Base-by-base conservation (phyloP, 2,329 filamentous ascomycete genomes). In the Pseudophaeomoniella oleicola region DNA sequence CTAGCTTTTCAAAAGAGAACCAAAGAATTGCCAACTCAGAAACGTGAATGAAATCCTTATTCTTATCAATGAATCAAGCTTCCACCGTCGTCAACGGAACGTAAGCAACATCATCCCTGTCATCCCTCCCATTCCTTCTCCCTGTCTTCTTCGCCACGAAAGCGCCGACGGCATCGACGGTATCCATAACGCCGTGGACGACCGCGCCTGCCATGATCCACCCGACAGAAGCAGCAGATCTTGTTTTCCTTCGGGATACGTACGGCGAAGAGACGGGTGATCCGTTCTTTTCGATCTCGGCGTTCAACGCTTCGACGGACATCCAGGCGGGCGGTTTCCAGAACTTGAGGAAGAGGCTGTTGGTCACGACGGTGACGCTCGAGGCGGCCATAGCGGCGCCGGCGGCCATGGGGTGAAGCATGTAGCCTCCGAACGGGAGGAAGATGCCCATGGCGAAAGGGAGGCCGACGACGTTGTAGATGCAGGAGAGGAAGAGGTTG, bases 391-490 rank as follows among this genome's bases (percentile, higher is more conserved):
- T 96, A 35, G 90, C 90, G 3, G 83, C 85, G 14, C 86, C 87
- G 1, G 90, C 90, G 35, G 87, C 86, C 78, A 96, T 88, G 16
- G 90, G 87, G 47, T 93, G 90, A 45, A 96, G 66, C 52, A 64
- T 62, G 50, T 86, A 78, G 42, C 82, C 73, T 19, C 88, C 90
- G 46, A 94, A 75, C 1, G 90, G 88, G 3, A 98, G 66, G 64
- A 96, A 92, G 49, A 96, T 63, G 16, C 90, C 90, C 90, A 96
- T 96, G 30, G 90, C 90, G 49, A 98, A 92, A 2, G 90, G 90
- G 11, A 98, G 68, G 2, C 90, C 90, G 42, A 96, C 63, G 34
- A 85, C 44, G 57, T 98, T 98, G 70, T 98, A 98, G 44, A 85
- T 63, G 56, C 86, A 96, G 0, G 87, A 87, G 83, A 90, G 94